A percentile compares a stretch with the other conserved stretches of the same genome.
phyloP scores from a whole-genome alignment of 176 grass and related monocot species.

The Echinochloa phyllopogon region DNA sequence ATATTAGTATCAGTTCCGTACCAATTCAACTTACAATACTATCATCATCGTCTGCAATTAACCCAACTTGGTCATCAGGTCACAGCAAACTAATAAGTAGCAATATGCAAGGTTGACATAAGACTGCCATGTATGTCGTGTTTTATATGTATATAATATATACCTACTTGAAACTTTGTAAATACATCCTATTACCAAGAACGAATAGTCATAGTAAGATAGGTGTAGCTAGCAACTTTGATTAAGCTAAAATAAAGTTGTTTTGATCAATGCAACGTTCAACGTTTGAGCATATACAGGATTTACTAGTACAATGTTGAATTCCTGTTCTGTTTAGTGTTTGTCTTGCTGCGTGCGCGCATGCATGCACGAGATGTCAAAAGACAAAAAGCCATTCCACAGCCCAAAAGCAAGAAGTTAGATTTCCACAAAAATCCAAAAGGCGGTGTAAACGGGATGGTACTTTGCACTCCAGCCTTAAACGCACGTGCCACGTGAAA shows the following conservation, averaged over 20 bases:
- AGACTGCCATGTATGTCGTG: background rate
- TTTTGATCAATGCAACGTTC: background rate
- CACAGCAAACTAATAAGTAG: constrained; percentile 10
- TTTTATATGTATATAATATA: background rate
- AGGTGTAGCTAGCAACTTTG: background rate
- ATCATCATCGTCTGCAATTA: background rate
- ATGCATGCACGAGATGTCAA: background rate
- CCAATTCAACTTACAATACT: constrained; percentile 35
- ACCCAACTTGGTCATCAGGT: background rate
- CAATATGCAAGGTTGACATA: background rate
- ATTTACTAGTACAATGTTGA: background rate
- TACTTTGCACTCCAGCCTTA: background rate
- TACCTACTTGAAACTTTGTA: background rate
- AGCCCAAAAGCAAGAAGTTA: background rate
- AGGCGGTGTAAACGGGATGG: constrained; percentile 20
- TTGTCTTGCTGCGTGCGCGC: background rate
- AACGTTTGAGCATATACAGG: background rate
- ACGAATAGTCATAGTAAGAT: background rate
- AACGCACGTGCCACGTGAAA: constrained; percentile 22
- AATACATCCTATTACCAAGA: too few species aligned
- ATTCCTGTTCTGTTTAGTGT: background rate
- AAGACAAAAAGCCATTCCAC: constrained; percentile 1
- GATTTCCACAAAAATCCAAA: background rate
- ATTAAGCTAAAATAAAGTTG: background rate
- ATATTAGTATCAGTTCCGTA: background rate